Evolutionary conservation across 495 filamentous ascomycete species (phyloP).

Genomic region (Astrothelium subdiscretum): DNA sequence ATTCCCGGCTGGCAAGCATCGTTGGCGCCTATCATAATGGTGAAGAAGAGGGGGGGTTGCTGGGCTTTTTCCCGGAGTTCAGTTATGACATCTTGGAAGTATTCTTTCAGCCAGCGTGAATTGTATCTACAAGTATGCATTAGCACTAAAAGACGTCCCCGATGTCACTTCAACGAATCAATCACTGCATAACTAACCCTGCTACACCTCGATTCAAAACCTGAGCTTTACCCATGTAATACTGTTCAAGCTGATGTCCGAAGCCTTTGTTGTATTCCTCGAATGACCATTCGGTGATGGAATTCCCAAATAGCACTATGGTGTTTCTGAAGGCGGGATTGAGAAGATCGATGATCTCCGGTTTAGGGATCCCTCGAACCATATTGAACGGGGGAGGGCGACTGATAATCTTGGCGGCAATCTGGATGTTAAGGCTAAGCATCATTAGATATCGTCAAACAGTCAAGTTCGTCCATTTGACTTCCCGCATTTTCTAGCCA

Average conservation of each 20-base stretch:
- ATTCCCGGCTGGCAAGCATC: constrained; percentile 17
- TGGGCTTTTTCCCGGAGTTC: neutral
- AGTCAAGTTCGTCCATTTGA: neutral
- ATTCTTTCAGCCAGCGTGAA: constrained; percentile 8
- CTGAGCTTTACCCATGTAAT: constrained; percentile 16
- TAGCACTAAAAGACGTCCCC: neutral
- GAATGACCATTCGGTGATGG: constrained; percentile 20
- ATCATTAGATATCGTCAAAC: neutral
- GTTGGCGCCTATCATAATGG: constrained; percentile 25
- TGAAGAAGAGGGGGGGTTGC: constrained; percentile 19
- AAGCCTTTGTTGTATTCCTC: constrained; percentile 13
- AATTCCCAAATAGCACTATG: constrained; percentile 21
- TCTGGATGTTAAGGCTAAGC: neutral
- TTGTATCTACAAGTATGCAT: constrained; percentile 11
- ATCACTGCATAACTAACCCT: constrained; percentile 9
- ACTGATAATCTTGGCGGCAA: neutral
- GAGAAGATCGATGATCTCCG: neutral
- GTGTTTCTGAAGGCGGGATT: neutral
- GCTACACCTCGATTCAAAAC: constrained; percentile 17
- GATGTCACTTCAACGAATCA: neutral
- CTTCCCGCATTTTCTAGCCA: neutral
- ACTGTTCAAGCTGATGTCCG: constrained; percentile 12
- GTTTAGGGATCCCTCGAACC: neutral
- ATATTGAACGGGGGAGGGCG: neutral
- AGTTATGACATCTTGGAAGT: constrained; percentile 15